Base-by-base conservation (phyloP, 2,329 filamentous ascomycete genomes). In the Aureobasidium sp. region DNA sequence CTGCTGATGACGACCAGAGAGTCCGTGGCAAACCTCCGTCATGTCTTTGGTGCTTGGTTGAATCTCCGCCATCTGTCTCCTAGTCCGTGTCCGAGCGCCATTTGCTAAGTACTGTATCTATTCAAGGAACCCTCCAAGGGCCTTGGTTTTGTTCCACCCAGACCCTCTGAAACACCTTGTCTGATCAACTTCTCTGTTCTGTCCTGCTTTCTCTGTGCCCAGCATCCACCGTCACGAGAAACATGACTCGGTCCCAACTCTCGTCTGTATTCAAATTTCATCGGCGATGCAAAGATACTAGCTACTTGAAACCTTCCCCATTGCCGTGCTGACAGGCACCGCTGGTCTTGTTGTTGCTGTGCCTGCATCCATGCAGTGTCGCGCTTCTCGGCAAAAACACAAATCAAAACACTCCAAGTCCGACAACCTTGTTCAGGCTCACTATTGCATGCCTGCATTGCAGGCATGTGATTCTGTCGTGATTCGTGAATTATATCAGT, bases 21-120 rank as follows among this genome's bases (percentile, higher is more conserved):
- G 14, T 14, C 45, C 45, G 45, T 50, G 45, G 45, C 45, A 50
- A 50, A 38, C 45, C 35, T 50, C 32, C 34, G 45, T 49, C 11
- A 38, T 39, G 45, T 30, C 17, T 39, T 50, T 34, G 45, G 38
- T 50, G 45, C 17, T 39, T 50, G 45, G 45, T 50, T 50, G 45
- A 50, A 50, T 50, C 45, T 50, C 45, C 34, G 34, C 39, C 34
- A 30, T n/a, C 32, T 50, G 45, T 50, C 45, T 50, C 45, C 34
- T 34, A n/a, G 21, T 50, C n/a, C 27, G 22, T 29, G 45, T 37
- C 45, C 35, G 45, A 50, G 45, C 45, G 32, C 34, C 30, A 27
- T n/a, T n/a, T n/a, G n/a, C n/a, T n/a, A n/a, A n/a, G n/a, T n/a
- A n/a, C n/a, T n/a, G n/a, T n/a, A n/a, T 50, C 45, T 50, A 50